A percentile compares a stretch with the other conserved stretches of the same genome.
These are phyloP conservation scores for Spathaspora hagerdaliae DNA, from an alignment of 805 yeast species.

Conservation along the genomic window DNA sequence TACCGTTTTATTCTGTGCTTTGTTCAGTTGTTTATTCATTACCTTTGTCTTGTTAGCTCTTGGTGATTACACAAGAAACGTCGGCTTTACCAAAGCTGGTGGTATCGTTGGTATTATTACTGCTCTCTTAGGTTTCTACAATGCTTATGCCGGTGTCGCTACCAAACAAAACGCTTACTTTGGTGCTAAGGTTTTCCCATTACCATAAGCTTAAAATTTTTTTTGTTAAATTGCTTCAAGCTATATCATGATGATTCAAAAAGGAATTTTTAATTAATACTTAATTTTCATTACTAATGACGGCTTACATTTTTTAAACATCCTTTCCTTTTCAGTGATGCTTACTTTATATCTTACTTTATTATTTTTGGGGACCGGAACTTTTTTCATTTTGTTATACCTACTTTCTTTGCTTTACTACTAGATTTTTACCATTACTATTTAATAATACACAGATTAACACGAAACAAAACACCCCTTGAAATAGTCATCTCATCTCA, in stretches of 20 bases:
- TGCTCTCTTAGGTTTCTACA: conserved; percentile 36
- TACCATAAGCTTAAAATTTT: conserved; percentile 9
- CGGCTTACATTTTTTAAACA: background rate
- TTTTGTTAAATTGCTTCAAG: background rate
- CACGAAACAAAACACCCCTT: no score
- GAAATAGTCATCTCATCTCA: no score
- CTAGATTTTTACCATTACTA: conserved; percentile 1
- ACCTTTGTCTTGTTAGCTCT: conserved; percentile 35
- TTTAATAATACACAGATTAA: background rate
- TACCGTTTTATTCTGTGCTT: conserved; percentile 30
- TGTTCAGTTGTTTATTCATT: conserved; percentile 27
- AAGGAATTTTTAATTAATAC: no score
- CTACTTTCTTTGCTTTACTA: no score
- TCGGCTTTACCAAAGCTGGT: conserved; percentile 31
- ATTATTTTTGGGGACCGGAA: conserved; percentile 1
- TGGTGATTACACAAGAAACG: conserved; percentile 27
- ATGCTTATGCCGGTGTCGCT: conserved; percentile 39
- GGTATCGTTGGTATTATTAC: conserved; percentile 42
- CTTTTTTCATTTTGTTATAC: background rate
- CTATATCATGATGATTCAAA: no score
- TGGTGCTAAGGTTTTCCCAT: conserved; percentile 24
- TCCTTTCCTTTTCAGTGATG: background rate
- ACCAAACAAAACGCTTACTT: conserved; percentile 32
- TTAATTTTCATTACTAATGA: background rate
- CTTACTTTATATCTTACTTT: background rate